Evolutionary conservation across 768 basidiomycete species (phyloP).

Genomic region (Tulasnella sp.): DNA sequence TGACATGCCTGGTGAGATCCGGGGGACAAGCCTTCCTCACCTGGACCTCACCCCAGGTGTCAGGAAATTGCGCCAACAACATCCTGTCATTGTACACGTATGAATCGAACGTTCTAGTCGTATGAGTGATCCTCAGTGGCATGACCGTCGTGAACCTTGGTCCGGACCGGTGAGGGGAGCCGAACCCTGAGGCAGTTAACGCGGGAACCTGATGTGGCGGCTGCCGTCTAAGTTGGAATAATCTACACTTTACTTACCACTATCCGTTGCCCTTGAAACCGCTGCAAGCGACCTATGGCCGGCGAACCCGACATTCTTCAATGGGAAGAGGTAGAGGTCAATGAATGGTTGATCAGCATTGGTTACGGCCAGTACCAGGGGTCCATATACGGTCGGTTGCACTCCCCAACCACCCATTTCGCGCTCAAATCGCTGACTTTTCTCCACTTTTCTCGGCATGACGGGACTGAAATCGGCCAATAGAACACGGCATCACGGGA

Average conservation of each 20-base stretch:
- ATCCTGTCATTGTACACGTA: too few species aligned
- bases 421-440: background rate
- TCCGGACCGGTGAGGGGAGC: background rate
- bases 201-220: background rate
- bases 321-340: constrained; percentile 51
- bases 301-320: constrained; percentile 31
- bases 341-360: constrained; percentile 67
- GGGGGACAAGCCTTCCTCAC: background rate
- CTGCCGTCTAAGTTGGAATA: background rate
- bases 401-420: constrained; percentile 26
- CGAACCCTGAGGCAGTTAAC: constrained; percentile 5
- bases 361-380: constrained; percentile 83
- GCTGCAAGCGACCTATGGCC: background rate
- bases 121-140: background rate
- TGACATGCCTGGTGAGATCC: background rate
- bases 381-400: constrained; percentile 66
- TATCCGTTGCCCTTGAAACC: background rate
- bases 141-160: background rate
- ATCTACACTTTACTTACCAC: constrained; percentile 6
- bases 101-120: background rate
- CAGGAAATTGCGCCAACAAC: background rate
- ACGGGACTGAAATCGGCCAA: background rate
- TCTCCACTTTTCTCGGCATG: background rate
- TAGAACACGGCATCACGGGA: constrained; percentile 90
- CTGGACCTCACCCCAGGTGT: too few species aligned